Percentiles rank a stretch among this genome's conserved stretches.
These are phyloP conservation scores for Pezicula carpinea DNA, from an alignment of 2,329 filamentous ascomycete genomes.

Conservation along the genomic window DNA sequence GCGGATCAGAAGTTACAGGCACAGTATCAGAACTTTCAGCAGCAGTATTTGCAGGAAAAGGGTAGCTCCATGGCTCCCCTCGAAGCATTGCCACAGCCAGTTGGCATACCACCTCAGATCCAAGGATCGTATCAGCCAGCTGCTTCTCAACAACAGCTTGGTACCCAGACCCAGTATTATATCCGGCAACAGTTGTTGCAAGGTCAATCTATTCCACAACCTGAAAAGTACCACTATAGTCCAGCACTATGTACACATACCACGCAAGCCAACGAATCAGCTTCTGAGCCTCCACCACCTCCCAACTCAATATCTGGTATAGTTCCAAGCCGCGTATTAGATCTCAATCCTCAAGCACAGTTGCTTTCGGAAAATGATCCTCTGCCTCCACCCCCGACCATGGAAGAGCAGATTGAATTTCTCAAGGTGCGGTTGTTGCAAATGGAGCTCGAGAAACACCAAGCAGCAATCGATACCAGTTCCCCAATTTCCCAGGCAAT, in stretches of 20 bases:
- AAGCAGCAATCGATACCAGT: conserved; percentile 1
- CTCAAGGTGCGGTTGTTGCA: conserved; percentile 21
- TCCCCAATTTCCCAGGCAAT: too few relatives aligned
- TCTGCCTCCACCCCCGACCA: conserved; percentile 7
- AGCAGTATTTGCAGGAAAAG: conserved; percentile 27
- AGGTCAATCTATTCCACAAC: too few relatives aligned
- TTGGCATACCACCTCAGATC: too few relatives aligned
- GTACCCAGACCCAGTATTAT: too few relatives aligned
- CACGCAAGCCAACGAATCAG: not conserved
- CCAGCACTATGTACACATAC: too few relatives aligned
- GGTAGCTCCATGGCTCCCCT: conserved; percentile 6
- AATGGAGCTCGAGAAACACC: conserved; percentile 23
- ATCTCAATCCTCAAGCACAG: conserved; percentile 2
- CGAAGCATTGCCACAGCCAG: not conserved
- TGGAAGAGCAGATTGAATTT: conserved; percentile 22
- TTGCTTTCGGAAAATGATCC: not conserved
- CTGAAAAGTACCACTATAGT: too few relatives aligned
- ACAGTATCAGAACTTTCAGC: conserved; percentile 29
- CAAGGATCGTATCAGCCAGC: too few relatives aligned
- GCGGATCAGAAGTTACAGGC: conserved; percentile 29
- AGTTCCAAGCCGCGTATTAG: not conserved
- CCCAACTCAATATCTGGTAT: not conserved
- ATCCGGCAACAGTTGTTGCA: too few relatives aligned
- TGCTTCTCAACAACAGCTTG: too few relatives aligned
- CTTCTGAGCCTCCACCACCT: conserved; percentile 3